A percentile compares a stretch with the other conserved stretches of the same genome.
Conservation (phyloP, 106 monocot genomes). For the Phalaenopsis aphrodite region DNA sequence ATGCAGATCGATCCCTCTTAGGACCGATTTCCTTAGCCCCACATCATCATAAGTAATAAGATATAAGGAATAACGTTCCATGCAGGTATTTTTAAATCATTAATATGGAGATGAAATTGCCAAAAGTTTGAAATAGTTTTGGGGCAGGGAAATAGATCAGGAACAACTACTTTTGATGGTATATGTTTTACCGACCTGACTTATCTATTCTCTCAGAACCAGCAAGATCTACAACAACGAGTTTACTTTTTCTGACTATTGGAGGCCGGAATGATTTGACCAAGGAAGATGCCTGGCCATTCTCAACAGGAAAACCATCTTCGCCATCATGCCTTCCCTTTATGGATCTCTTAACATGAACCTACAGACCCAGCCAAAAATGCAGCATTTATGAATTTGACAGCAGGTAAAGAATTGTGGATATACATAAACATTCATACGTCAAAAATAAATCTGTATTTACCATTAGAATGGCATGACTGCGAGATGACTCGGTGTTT, state of each 20-base stretch:
- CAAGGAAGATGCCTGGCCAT: slow-evolving; percentile 61
- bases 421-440: not conserved
- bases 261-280: slow-evolving; percentile 72
- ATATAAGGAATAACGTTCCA: not conserved
- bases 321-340: slow-evolving; percentile 66
- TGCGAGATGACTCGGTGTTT: slow-evolving; percentile 98
- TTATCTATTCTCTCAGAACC: slow-evolving; percentile 96
- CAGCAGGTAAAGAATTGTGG: not conserved
- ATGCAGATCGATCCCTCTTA: too few species aligned
- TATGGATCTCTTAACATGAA: slow-evolving; percentile 71
- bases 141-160: not conserved
- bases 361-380: slow-evolving; percentile 34
- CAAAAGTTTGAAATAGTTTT: not conserved
- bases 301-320: slow-evolving; percentile 39
- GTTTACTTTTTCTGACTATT: slow-evolving; percentile 90
- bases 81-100: not conserved
- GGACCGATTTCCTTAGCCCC: too few species aligned
- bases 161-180: too few species aligned
- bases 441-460: slow-evolving; percentile 10
- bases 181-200: slow-evolving; percentile 42
- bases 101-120: not conserved
- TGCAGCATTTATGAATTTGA: not conserved
- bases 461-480: slow-evolving; percentile 97
- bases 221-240: slow-evolving; percentile 95
- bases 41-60: not conserved